These are phyloP conservation scores for Basipetospora chlamydospora DNA, from an alignment of 2,329 filamentous ascomycete species.

Conservation along the genomic window DNA sequence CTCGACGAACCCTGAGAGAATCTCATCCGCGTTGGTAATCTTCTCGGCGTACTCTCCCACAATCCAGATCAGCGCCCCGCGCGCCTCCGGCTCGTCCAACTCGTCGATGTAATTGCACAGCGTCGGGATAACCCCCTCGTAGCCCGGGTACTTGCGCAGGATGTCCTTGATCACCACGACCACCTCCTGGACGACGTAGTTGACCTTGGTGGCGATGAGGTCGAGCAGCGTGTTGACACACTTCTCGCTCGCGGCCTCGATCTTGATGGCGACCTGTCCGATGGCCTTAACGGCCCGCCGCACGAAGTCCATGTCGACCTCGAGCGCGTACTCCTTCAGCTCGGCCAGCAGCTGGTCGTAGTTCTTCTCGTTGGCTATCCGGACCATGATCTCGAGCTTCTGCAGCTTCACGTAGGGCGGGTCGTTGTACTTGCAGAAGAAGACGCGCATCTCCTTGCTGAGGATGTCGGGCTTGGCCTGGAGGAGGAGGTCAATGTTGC, in stretches of 20 bases:
- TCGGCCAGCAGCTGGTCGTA: constrained; percentile 92
- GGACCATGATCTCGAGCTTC: constrained; percentile 96
- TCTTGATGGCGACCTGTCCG: constrained; percentile 96
- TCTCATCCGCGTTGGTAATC: constrained; percentile 88
- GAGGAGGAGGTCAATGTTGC: constrained; percentile 86
- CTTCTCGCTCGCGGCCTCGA: constrained; percentile 76
- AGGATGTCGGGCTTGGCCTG: constrained; percentile 87
- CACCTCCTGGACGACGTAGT: constrained; percentile 96
- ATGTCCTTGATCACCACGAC: constrained; percentile 98
- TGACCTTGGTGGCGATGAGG: constrained; percentile 92
- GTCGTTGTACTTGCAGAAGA: constrained; percentile 99
- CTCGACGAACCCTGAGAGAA: constrained; percentile 89
- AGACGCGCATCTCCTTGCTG: constrained; percentile 91
- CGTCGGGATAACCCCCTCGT: constrained; percentile 92
- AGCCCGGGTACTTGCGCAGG: constrained; percentile 98
- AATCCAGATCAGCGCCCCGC: constrained; percentile 98
- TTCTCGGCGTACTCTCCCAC: constrained; percentile 96
- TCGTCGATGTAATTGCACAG: constrained; percentile 94
- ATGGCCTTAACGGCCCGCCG: constrained; percentile 97
- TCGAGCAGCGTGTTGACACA: constrained; percentile 91
- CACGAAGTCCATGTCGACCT: constrained; percentile 98
- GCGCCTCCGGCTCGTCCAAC: constrained; percentile 91
- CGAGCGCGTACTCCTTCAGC: constrained; percentile 88
- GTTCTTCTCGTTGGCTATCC: constrained; percentile 90
- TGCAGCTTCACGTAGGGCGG: constrained; percentile 99